Evolutionary conservation across 805 yeast species (phyloP).

Genomic region (Pachysolen tannophilus): DNA sequence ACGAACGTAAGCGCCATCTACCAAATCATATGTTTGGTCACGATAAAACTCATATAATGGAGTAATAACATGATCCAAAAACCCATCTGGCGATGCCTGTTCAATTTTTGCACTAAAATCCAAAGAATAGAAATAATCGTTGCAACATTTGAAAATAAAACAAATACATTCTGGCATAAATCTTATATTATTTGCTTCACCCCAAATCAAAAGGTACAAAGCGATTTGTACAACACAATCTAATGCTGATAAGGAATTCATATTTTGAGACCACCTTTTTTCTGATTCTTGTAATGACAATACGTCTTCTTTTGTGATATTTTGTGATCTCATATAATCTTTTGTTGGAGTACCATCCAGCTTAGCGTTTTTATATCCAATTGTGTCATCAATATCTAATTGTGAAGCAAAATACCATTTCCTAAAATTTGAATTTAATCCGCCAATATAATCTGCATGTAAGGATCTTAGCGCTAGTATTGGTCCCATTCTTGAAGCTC

Average conservation of each 20-base stretch:
- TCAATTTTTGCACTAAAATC: conserved; percentile 25
- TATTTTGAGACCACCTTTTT: conserved; percentile 40
- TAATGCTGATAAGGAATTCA: conserved; percentile 40
- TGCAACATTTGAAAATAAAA: conserved; percentile 76
- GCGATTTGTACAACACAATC: conserved; percentile 60
- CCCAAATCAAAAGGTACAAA: conserved; percentile 74
- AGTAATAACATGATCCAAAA: conserved; percentile 61
- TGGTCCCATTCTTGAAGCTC: conserved; percentile 60
- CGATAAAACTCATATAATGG: conserved; percentile 63
- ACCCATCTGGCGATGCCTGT: conserved; percentile 27
- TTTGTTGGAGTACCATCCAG: conserved; percentile 18
- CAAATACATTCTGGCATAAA: conserved; percentile 88
- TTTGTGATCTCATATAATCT: conserved; percentile 6
- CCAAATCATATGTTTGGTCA: conserved; percentile 40
- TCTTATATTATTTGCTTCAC: conserved; percentile 80
- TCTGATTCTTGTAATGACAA: conserved; percentile 34
- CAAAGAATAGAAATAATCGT: conserved; percentile 51
- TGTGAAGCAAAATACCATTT: conserved; percentile 77
- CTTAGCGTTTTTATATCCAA: conserved; percentile 26
- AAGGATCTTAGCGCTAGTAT: conserved; percentile 45
- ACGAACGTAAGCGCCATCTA: conserved; percentile 35
- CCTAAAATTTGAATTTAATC: conserved; percentile 55
- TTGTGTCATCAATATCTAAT: conserved; percentile 50
- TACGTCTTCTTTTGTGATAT: conserved; percentile 2
- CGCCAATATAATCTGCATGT: conserved; percentile 74